phyloP scores from a whole-genome alignment of 1,284 basidiomycete species.

The Ceratobasidium sp. region DNA sequence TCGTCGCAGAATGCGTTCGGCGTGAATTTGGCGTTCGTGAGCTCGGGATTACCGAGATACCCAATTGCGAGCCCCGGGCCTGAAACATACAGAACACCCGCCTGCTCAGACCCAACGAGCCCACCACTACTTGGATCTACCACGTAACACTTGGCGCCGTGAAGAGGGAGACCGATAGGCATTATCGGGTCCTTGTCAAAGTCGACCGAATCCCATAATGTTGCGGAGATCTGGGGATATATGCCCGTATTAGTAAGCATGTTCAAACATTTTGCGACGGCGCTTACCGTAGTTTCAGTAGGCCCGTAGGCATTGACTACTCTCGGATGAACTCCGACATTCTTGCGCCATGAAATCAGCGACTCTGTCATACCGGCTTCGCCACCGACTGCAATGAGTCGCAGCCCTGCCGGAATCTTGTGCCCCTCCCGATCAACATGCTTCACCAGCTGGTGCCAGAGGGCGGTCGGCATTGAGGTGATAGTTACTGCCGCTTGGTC shows the following conservation, averaged over 20 bases:
- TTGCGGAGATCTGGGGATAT: neutral
- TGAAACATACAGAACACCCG: slow-evolving; percentile 2
- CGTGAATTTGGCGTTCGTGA: slow-evolving; percentile 3
- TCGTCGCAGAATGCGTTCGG: neutral
- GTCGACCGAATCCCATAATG: slow-evolving; percentile 8
- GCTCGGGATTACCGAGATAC: neutral
- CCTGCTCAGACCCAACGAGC: neutral
- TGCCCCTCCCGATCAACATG: neutral
- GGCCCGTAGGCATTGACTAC: slow-evolving; percentile 18
- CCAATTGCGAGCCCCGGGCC: slow-evolving; percentile 13
- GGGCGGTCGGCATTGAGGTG: neutral
- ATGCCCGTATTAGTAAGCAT: neutral
- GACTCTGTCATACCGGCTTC: slow-evolving; percentile 4
- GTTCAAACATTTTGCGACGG: neutral
- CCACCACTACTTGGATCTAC: neutral
- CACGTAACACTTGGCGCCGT: neutral
- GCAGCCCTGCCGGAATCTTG: neutral
- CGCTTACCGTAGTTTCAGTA: slow-evolving; percentile 14
- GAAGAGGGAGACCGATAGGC: slow-evolving; percentile 20
- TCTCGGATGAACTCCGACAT: neutral
- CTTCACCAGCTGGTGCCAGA: slow-evolving; percentile 4
- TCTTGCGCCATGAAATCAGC: neutral
- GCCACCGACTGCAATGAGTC: slow-evolving; percentile 11
- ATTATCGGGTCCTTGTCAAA: neutral
- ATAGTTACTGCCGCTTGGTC: neutral